phyloP scores from a whole-genome alignment of 257 asterid species.

The Echites panduratus region DNA sequence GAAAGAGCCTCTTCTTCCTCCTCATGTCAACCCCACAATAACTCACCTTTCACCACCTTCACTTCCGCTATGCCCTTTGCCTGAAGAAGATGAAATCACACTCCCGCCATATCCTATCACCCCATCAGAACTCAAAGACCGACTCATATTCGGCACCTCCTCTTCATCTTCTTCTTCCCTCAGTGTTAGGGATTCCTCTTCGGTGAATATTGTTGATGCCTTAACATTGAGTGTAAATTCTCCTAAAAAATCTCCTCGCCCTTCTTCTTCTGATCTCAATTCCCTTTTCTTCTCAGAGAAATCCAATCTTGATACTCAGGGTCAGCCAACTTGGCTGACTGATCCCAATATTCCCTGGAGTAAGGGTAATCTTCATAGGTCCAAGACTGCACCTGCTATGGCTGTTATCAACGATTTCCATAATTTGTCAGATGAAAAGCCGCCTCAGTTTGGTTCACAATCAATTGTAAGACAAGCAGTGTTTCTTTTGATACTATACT shows the following conservation, averaged over 20 bases:
- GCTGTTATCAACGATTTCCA: conserved; percentile 61
- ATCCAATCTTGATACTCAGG: conserved; percentile 29
- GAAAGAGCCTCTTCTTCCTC: conserved; percentile 65
- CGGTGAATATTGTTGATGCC: conserved; percentile 42
- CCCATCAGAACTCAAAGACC: conserved; percentile 70
- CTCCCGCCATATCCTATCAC: conserved; percentile 40
- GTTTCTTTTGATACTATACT: conserved; percentile 56
- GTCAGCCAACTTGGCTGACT: conserved; percentile 47
- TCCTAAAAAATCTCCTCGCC: conserved; percentile 15
- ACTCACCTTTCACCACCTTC: conserved; percentile 33
- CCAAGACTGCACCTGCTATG: conserved; percentile 88
- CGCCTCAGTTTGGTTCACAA: conserved; percentile 43
- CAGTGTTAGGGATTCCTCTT: conserved; percentile 27
- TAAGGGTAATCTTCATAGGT: conserved; percentile 67
- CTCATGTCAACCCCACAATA: conserved; percentile 27
- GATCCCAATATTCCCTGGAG: conserved; percentile 50
- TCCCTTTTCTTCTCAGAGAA: neutral
- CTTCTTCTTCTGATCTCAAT: conserved; percentile 17
- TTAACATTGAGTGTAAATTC: conserved; percentile 28
- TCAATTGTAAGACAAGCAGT: conserved; percentile 68
- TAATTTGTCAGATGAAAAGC: conserved; percentile 25
- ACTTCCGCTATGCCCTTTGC: conserved; percentile 50
- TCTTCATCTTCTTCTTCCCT: conserved; percentile 34
- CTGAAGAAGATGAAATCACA: conserved; percentile 55
- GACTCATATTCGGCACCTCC: conserved; percentile 62